phyloP scores from a whole-genome alignment of 495 filamentous ascomycete genomes.

The Xylona heveae region DNA sequence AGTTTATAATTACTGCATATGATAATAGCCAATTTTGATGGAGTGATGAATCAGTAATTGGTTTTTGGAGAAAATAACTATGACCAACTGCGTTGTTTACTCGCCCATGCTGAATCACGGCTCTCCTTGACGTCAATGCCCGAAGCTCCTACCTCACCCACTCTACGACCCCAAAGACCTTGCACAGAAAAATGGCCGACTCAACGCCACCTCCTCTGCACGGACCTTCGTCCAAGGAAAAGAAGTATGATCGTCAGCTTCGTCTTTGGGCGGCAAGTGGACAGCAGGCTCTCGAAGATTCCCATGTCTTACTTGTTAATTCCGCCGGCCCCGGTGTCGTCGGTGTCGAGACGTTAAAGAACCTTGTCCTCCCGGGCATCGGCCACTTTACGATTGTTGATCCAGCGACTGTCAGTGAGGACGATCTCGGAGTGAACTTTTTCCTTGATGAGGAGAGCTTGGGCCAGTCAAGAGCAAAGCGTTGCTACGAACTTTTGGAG shows the following conservation, averaged over 20 bases:
- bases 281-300: slow-evolving; percentile 72
- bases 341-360: slow-evolving; percentile 88
- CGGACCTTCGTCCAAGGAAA: slow-evolving; percentile 66
- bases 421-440: slow-evolving; percentile 89
- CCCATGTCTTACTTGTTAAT: slow-evolving; percentile 75
- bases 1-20: too few relatives aligned
- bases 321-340: slow-evolving; percentile 62
- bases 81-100: too few relatives aligned
- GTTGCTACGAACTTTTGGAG: slow-evolving; percentile 48
- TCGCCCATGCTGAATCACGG: too few relatives aligned
- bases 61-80: too few relatives aligned
- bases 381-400: slow-evolving; percentile 92
- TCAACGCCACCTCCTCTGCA: slow-evolving; percentile 2
- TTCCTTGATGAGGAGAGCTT: slow-evolving; percentile 66
- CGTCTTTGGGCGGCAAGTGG: slow-evolving; percentile 88
- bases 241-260: slow-evolving; percentile 89
- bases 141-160: too few relatives aligned
- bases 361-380: slow-evolving; percentile 81
- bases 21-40: too few relatives aligned
- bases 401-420: slow-evolving; percentile 48
- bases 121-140: too few relatives aligned
- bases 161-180: too few relatives aligned
- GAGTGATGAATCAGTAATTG: too few relatives aligned
- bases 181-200: too few relatives aligned
- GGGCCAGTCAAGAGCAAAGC: slow-evolving; percentile 61